Evolutionary conservation across 768 basidiomycete species (phyloP), one percentile per base, ranked within the genome.

Genomic region (Cystofilobasidium capitatum): DNA sequence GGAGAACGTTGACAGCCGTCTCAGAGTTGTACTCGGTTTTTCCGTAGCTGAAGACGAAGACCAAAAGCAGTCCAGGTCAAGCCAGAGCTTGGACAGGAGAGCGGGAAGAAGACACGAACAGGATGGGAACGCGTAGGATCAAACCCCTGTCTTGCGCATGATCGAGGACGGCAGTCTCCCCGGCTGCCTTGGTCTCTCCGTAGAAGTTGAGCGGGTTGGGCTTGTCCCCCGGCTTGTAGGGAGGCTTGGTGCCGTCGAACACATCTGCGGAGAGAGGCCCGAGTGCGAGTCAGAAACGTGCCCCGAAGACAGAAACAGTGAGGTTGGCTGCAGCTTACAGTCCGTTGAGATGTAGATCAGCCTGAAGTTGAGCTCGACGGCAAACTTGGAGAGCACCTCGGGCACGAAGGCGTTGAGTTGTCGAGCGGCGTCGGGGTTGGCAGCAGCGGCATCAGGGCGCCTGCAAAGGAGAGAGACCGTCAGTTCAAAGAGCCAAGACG

Each of bases 261-360:
- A 99, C 91, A 78, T 99, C 92, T 87, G 71, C 35, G 31, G 62
- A 10, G 16, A 51, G 61, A 55, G n/a, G 31, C 54, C 47, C 39
- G 44, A 40, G 42, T 8, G 67, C 26, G 26, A 33, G 35, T 44
- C 49, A 44, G 42, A 57, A 70, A 55, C 26, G 47, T 24, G 14
- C 49, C 17, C 29, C 31, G 63, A 62, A 13, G 20, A 35, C 5
- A 61, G 17, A 35, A 8, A 33, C 20, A 3, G 0, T 24, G 49
- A 35, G 1, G 49, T 2, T 31, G 22, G 51, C 14, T 12, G 35
- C 24, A 10, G 26, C 68, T 31, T 36, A 69, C 68, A 69, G 33
- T 69, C 90, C 40, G 92, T 97, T 8, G 91, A 94, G 71, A 99
- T 91, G 78, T 92, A 93, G 54, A 99, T 81, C 51, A 99, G 79